A percentile compares a stretch with the other conserved stretches of the same genome.
Conservation (phyloP, 2,329 filamentous ascomycete species). For the Trichoderma pleuroti region DNA sequence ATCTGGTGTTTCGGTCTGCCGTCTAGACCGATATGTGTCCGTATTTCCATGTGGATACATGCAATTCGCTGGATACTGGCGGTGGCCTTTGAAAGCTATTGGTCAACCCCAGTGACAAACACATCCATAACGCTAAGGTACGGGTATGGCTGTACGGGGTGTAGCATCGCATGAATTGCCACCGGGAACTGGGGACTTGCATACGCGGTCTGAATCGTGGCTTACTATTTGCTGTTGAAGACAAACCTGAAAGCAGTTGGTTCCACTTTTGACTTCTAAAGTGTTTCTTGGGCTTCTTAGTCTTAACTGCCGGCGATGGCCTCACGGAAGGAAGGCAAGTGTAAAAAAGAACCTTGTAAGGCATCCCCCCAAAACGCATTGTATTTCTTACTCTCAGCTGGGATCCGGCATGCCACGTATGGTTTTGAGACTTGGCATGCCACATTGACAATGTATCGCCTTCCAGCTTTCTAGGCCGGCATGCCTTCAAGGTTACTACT, state of each 20-base stretch:
- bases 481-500: too few species aligned
- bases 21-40: neutral
- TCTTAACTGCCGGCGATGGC: neutral
- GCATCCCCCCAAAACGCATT: neutral
- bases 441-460: neutral
- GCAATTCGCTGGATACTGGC: neutral
- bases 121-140: too few species aligned
- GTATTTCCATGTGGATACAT: neutral
- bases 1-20: neutral
- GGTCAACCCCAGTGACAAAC: neutral
- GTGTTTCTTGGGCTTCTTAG: neutral
- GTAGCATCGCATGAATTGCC: neutral
- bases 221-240: neutral
- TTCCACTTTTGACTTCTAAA: neutral
- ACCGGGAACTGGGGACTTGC: neutral
- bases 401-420: neutral
- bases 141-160: neutral
- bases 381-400: neutral
- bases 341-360: neutral
- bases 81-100: neutral
- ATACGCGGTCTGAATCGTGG: neutral
- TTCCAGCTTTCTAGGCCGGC: neutral
- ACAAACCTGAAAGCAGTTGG: neutral
- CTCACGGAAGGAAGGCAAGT: neutral
- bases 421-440: neutral